Base-by-base conservation (phyloP, 2,329 filamentous ascomycete genomes). In the Fusarium pininemorale region DNA sequence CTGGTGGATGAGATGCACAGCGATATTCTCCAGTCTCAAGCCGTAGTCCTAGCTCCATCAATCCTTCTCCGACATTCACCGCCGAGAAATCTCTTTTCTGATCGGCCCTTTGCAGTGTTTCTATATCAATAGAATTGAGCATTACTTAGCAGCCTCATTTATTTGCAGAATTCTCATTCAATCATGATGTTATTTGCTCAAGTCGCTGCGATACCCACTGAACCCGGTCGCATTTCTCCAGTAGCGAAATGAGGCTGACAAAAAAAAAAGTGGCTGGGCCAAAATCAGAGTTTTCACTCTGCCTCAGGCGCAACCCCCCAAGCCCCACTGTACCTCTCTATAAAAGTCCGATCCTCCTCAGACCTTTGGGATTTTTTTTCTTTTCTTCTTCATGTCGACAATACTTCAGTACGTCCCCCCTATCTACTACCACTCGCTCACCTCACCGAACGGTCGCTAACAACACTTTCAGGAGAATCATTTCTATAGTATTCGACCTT, bases 401-500 rank as follows among this genome's bases (percentile, higher is more conserved):
- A 89, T 89, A 89, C 86, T 88, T 88, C 84, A 73, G 48, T 51
- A 11, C n/a, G 48, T 20, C 22, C 30, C 48, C 48, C 48, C 48
- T 24, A 24, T 30, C 48, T 51, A 51, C 48, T 35, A 35, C 3
- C 22, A 20, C 2, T n/a, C n/a, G 1, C 20, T 0, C 7, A 35
- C 6, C 22, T 22, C 48, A 13, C 22, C 28, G 5, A 35, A 20
- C 22, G 12, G 5, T 3, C 14, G 7, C 48, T 51, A 51, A 51
- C 48, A 14, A 51, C 16, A 2, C 8, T 8, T 10, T 3, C n/a
- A 51, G 48, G 85, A 94, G 93, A 95, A 96, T 96, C 93, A 94
- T 93, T 97, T 97, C 93, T 97, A 95, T 95, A 98, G 94, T 95
- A 92, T 89, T 94, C 91, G 91, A 95, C 92, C 89, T 88, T 89